phyloP scores from a whole-genome alignment of 352 stramenopile genomes.

The Pythium phragmitis region DNA sequence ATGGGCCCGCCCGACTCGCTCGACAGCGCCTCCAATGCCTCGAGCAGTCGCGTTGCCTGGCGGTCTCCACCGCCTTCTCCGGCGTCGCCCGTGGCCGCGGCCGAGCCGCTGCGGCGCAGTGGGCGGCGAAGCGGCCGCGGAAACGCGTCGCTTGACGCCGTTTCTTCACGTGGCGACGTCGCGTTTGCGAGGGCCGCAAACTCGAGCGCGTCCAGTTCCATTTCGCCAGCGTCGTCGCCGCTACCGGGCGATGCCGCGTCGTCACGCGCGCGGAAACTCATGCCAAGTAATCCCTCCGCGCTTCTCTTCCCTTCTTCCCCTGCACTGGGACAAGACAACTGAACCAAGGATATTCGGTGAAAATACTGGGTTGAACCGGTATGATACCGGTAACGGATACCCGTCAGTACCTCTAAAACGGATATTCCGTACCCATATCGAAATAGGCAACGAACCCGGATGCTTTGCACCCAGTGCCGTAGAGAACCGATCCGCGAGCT shows the following conservation, averaged over 20 bases:
- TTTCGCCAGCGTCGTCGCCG: not conserved
- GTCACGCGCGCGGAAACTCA: constrained; percentile 21
- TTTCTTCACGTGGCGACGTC: constrained; percentile 4
- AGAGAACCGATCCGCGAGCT: not conserved
- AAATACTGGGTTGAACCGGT: not conserved
- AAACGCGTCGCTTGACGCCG: constrained; percentile 2
- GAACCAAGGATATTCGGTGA: constrained; percentile 12
- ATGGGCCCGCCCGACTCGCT: constrained; percentile 35
- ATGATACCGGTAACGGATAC: not conserved
- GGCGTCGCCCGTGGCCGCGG: not conserved
- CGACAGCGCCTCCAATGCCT: constrained; percentile 54
- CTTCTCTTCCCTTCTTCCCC: not conserved
- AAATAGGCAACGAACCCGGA: not conserved
- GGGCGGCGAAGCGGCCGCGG: constrained; percentile 6
- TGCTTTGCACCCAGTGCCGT: not conserved
- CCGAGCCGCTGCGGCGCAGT: constrained; percentile 11
- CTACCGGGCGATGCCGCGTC: not conserved
- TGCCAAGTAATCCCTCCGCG: not conserved
- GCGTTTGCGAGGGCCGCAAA: constrained; percentile 13
- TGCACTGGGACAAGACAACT: not conserved
- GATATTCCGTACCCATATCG: not conserved
- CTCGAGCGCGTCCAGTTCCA: constrained; percentile 11
- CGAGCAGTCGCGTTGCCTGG: constrained; percentile 40
- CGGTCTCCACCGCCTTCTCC: not conserved
- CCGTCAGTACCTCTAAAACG: not conserved